phyloP scores from a whole-genome alignment of 2,329 filamentous ascomycete genomes.

The Pseudogymnoascus sp. region DNA sequence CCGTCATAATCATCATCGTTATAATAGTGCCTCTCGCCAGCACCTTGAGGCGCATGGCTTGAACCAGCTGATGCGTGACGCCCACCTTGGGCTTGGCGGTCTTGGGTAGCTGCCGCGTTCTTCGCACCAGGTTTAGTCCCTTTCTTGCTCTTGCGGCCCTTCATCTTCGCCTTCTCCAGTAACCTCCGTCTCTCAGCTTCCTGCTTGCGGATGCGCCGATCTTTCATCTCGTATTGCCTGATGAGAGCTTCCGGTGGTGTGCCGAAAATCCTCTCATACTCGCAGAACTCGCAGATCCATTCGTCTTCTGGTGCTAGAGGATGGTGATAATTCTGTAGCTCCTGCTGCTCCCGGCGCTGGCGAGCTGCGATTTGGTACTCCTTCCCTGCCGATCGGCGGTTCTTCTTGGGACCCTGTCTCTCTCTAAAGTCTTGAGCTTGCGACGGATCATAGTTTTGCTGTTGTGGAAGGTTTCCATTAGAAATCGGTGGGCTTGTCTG shows the following conservation, averaged over 20 bases:
- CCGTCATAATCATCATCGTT: slow-evolving; percentile 40
- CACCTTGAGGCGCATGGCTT: slow-evolving; percentile 27
- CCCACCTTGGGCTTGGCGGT: slow-evolving; percentile 20
- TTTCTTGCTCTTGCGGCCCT: slow-evolving; percentile 84
- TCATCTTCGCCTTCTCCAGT: slow-evolving; percentile 89
- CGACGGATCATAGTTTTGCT: slow-evolving; percentile 14
- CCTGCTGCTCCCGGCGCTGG: slow-evolving; percentile 68
- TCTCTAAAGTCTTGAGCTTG: not conserved
- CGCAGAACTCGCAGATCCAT: slow-evolving; percentile 97
- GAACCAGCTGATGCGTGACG: slow-evolving; percentile 26
- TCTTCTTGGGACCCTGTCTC: slow-evolving; percentile 43
- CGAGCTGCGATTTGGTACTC: slow-evolving; percentile 69
- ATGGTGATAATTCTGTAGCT: slow-evolving; percentile 67
- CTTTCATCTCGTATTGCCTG: slow-evolving; percentile 88
- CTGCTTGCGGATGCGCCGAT: slow-evolving; percentile 73
- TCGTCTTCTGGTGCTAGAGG: slow-evolving; percentile 65
- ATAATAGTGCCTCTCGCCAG: slow-evolving; percentile 38
- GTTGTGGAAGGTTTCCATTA: not conserved
- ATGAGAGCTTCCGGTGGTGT: slow-evolving; percentile 76
- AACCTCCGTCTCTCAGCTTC: slow-evolving; percentile 78
- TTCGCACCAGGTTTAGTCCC: slow-evolving; percentile 49
- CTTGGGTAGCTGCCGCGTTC: slow-evolving; percentile 17
- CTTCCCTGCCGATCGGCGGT: slow-evolving; percentile 58
- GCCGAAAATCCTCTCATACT: slow-evolving; percentile 96
- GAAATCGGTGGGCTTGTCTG: slow-evolving; percentile 25